Evolutionary conservation across 192 early-diverging fungal species (phyloP).

Genomic region (Backusella parvicylindrica): DNA sequence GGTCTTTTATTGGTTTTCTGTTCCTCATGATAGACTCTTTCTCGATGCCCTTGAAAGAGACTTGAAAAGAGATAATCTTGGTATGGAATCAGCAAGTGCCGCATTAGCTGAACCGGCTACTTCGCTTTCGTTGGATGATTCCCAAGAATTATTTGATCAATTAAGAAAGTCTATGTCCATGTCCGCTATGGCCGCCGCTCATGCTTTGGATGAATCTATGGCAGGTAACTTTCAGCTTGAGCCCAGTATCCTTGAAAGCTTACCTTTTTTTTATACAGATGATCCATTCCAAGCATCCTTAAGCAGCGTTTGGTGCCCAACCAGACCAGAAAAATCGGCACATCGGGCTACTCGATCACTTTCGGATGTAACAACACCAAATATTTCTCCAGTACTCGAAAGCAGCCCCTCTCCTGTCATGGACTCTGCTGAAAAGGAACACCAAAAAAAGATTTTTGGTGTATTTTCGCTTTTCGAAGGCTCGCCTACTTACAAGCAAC

Average conservation of each 20-base stretch:
- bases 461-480: conserved; percentile 66
- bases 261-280: conserved; percentile 1
- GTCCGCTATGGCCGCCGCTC: conserved; percentile 9
- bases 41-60: conserved; percentile 95
- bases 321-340: background rate
- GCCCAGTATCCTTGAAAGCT: background rate
- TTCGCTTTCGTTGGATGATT: conserved; percentile 37
- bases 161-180: conserved; percentile 26
- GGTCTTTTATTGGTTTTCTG: conserved; percentile 97
- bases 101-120: conserved; percentile 63
- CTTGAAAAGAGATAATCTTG: conserved; percentile 87
- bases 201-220: conserved; percentile 7
- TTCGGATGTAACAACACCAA: background rate
- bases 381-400: background rate
- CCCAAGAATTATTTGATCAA: conserved; percentile 30
- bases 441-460: conserved; percentile 36
- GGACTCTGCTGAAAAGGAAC: background rate
- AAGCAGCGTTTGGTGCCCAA: background rate
- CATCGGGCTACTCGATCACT: background rate
- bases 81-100: conserved; percentile 77
- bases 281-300: background rate
- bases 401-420: background rate
- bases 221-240: background rate
- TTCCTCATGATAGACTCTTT: conserved; percentile 92
- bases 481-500: conserved; percentile 71